phyloP scores from a whole-genome alignment of 768 basidiomycete species.

The Tricholoma furcatifolium region DNA sequence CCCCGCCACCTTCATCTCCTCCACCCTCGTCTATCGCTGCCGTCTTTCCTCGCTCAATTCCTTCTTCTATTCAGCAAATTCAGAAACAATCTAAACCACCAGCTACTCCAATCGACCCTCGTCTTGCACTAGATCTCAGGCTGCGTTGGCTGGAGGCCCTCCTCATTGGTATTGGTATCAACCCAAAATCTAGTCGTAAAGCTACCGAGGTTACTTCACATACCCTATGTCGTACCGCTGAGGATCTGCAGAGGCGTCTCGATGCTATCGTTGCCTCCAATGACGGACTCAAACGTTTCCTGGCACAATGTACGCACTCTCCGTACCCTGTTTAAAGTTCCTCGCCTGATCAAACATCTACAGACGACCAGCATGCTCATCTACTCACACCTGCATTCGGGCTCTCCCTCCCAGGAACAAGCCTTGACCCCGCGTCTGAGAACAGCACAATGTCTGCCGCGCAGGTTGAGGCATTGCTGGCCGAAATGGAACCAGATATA shows the following conservation, averaged over 20 bases:
- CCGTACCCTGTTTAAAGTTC: not conserved
- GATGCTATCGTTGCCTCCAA: conserved; percentile 60
- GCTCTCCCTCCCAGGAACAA: conserved; percentile 42
- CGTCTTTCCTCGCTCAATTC: conserved; percentile 25
- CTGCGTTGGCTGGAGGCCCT: conserved; percentile 81
- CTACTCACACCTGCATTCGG: conserved; percentile 75
- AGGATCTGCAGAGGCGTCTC: conserved; percentile 58
- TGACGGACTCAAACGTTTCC: conserved; percentile 72
- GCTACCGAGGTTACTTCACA: conserved; percentile 38
- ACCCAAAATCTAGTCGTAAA: conserved; percentile 23
- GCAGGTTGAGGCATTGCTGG: conserved; percentile 68
- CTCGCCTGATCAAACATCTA: not conserved
- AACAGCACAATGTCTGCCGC: conserved; percentile 54
- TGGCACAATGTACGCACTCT: conserved; percentile 60
- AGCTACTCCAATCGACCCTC: conserved; percentile 52
- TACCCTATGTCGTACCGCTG: conserved; percentile 57
- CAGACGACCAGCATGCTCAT: conserved; percentile 78
- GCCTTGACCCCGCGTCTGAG: conserved; percentile 45
- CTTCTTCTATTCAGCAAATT: conserved; percentile 8
- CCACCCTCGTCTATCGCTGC: conserved; percentile 36
- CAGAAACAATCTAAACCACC: conserved; percentile 13
- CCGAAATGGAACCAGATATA: conserved; percentile 83
- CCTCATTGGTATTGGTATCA: conserved; percentile 50
- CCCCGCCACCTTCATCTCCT: conserved; percentile 27
- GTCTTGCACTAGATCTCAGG: conserved; percentile 70